phyloP scores from a whole-genome alignment of 2,329 filamentous ascomycete genomes.

The Scedosporium dehoogii region DNA sequence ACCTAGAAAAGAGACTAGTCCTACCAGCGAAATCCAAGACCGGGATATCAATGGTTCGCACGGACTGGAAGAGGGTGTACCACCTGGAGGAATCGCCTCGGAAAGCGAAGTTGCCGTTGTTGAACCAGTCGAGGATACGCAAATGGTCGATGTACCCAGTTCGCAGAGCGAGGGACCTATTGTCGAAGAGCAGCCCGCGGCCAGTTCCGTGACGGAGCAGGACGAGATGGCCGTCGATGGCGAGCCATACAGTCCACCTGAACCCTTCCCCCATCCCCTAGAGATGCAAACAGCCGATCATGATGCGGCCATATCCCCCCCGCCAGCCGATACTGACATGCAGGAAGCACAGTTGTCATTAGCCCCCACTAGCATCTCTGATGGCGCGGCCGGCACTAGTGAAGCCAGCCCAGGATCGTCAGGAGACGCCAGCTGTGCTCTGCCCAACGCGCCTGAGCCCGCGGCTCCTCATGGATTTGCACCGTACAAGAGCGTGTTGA shows the following conservation, averaged over 20 bases:
- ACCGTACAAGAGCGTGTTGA: slow-evolving; percentile 77
- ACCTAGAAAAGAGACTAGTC: no score
- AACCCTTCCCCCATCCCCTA: neutral
- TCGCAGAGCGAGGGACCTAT: neutral
- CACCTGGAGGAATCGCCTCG: no score
- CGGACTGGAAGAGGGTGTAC: no score
- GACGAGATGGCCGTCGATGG: neutral
- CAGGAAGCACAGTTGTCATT: neutral
- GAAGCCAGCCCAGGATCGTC: neutral
- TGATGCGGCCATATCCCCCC: neutral
- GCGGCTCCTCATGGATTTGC: slow-evolving; percentile 15
- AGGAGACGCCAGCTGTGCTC: neutral
- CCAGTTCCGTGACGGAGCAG: neutral
- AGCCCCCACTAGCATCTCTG: neutral
- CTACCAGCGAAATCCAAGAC: no score
- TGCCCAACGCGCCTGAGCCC: neutral
- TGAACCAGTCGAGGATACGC: neutral
- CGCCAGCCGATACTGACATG: neutral
- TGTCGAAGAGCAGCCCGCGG: neutral
- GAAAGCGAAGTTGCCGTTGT: no score
- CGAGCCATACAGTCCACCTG: neutral
- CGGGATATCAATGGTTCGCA: no score
- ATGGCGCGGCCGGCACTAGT: neutral
- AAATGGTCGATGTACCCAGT: neutral
- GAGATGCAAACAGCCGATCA: neutral